Evolutionary conservation across 2,329 filamentous ascomycete genomes (phyloP), one percentile per base, ranked within the genome.

Genomic region (Niveomyces coronatus): DNA sequence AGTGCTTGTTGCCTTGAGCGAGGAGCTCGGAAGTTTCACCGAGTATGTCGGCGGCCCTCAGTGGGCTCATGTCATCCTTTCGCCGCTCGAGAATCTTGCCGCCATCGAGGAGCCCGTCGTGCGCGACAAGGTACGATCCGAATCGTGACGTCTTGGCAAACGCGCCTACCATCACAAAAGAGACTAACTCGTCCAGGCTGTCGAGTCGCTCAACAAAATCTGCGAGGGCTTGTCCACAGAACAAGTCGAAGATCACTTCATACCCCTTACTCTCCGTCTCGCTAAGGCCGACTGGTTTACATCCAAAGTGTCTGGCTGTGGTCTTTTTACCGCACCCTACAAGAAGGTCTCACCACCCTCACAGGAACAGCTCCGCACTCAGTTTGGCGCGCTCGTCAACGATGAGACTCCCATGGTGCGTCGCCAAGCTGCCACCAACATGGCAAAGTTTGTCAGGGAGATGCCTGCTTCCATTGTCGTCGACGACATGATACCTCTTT

Each of bases 231-330:
- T 98, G 40, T 94, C 87, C 35, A 70, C 86, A 52, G 76, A 86
- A 62, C 91, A 98, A 68, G 82, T 96, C 57, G 91, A 98, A 70
- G 85, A 95, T 55, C 85, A 88, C 65, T 96, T 96, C 67, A 89
- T 98, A 51, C 91, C 91, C 45, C 81, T 98, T 56, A 88, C 88
- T 43, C 77, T 94, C 56, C 86, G 91, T 57, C 84, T 98, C 45
- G 93, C 91, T 48, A 98, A 96, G 74, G 91, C 91, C 64, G 91
- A 98, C 67, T 98, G 91, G 91, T 98, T 98, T 64, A 98, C 91
- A 41, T 96, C 91, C 48, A 98, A 96, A 68, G 91, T 98, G 48
- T 98, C 91, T 22, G 91, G 89, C 45, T 94, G 89, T 48, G 91
- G 91, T 46, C 82, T 98, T 46, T 98, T 89, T 69, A 91, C 85